phyloP scores from a whole-genome alignment of 495 filamentous ascomycete genomes.

The Zalerion maritima region DNA sequence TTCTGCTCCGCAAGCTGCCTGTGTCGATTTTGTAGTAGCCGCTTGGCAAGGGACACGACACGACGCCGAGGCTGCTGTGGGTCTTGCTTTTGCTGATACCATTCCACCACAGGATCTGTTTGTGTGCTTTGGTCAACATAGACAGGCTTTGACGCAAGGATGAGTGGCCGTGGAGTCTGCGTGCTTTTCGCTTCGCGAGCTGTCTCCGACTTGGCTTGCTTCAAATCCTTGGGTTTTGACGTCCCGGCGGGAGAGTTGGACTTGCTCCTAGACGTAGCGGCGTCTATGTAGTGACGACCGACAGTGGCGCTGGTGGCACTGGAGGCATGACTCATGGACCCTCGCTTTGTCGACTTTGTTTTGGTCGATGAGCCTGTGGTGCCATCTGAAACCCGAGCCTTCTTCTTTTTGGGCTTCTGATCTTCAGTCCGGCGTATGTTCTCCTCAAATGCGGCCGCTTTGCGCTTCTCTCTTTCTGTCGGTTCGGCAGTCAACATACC shows the following conservation, averaged over 20 bases:
- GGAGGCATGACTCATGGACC: conserved; percentile 18
- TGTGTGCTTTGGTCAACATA: conserved; percentile 34
- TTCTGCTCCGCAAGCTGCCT: conserved; percentile 23
- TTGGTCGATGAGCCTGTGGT: conserved; percentile 23
- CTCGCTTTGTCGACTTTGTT: conserved; percentile 22
- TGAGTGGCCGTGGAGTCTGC: conserved; percentile 17
- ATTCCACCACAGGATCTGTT: conserved; percentile 32
- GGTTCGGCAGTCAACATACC: conserved; percentile 47
- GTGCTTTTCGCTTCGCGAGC: conserved; percentile 7
- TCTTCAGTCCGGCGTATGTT: conserved; percentile 52
- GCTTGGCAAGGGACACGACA: conserved; percentile 30
- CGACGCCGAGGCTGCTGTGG: conserved; percentile 20
- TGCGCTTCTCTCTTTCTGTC: conserved; percentile 76
- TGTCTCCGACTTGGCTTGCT: conserved; percentile 8
- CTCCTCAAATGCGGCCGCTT: conserved; percentile 72
- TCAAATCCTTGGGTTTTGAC: conserved; percentile 12
- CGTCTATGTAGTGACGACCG: conserved; percentile 33
- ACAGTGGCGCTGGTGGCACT: conserved; percentile 16
- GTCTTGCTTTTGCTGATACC: conserved; percentile 18
- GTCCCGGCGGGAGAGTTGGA: conserved; percentile 32
- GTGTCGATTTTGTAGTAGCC: conserved; percentile 31
- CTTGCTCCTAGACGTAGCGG: conserved; percentile 30
- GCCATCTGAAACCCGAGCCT: conserved; percentile 46
- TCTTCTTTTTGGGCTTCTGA: conserved; percentile 42
- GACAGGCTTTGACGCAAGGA: conserved; percentile 16